Conservation (phyloP, 208 protist genomes). For the Cochliopodium minus region DNA sequence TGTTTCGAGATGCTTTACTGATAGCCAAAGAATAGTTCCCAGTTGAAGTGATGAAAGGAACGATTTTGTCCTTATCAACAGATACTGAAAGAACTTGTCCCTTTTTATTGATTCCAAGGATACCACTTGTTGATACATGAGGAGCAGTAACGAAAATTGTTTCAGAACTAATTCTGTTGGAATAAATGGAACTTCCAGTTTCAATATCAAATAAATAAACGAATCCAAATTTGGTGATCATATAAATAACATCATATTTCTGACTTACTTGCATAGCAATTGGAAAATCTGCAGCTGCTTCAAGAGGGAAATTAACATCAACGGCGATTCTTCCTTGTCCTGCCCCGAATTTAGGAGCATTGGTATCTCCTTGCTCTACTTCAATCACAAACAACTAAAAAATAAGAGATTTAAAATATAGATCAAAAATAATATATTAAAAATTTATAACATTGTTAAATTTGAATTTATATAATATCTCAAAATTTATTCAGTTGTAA, state of each 20-base stretch:
- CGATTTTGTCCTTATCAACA: slow-evolving; percentile 83
- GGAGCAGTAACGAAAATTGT: slow-evolving; percentile 83
- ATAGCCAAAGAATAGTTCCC: slow-evolving; percentile 82
- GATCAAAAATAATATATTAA: too few species aligned
- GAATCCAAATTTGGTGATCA: slow-evolving; percentile 85
- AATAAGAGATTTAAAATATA: too few species aligned
- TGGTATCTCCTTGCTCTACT: too few species aligned
- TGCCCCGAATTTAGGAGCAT: too few species aligned
- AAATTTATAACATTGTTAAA: not conserved
- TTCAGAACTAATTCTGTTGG: slow-evolving; percentile 76
- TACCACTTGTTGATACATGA: slow-evolving; percentile 58
- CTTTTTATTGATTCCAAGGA: slow-evolving; percentile 84
- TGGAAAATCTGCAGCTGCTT: slow-evolving; percentile 83
- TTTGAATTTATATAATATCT: slow-evolving; percentile 1
- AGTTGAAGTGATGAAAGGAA: slow-evolving; percentile 77
- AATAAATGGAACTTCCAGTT: slow-evolving; percentile 69
- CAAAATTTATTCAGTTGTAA: too few species aligned
- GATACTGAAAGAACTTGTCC: slow-evolving; percentile 70
- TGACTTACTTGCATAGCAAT: slow-evolving; percentile 74
- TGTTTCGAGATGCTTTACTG: slow-evolving; percentile 74
- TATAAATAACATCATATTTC: slow-evolving; percentile 83
- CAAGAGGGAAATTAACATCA: slow-evolving; percentile 50
- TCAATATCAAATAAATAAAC: slow-evolving; percentile 82
- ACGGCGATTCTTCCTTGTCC: slow-evolving; percentile 43
- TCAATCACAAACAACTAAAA: slow-evolving; percentile 61